These are phyloP conservation scores for Ilyonectria destructans DNA, from an alignment of 2,329 filamentous ascomycete species.

Conservation along the genomic window DNA sequence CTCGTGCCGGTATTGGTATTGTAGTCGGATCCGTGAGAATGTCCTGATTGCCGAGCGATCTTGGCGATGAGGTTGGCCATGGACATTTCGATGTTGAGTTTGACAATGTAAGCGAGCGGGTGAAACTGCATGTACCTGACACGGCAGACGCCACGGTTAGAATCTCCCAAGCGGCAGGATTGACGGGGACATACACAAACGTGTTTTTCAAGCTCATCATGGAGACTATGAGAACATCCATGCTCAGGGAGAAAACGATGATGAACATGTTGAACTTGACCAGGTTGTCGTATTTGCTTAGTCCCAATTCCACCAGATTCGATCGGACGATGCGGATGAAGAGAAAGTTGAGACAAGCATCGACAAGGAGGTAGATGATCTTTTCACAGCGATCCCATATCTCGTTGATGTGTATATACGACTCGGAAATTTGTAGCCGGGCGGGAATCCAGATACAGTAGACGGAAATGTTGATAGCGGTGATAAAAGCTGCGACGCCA, in stretches of 20 bases:
- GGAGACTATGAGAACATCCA: conserved; percentile 15
- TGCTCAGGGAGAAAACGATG: conserved; percentile 11
- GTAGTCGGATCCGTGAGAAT: conserved; percentile 14
- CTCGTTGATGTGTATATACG: conserved; percentile 49
- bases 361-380: conserved; percentile 61
- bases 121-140: background rate
- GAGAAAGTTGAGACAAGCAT: conserved; percentile 61
- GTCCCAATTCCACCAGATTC: conserved; percentile 61
- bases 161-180: conserved; percentile 6
- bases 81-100: conserved; percentile 35
- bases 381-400: conserved; percentile 67
- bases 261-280: conserved; percentile 17
- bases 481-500: no score
- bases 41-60: background rate
- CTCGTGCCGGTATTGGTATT: background rate
- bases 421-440: no score
- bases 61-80: conserved; percentile 33
- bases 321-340: conserved; percentile 61
- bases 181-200: background rate
- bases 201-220: conserved; percentile 9
- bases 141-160: background rate
- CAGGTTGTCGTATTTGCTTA: conserved; percentile 55
- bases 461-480: no score
- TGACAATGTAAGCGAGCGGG: conserved; percentile 28
- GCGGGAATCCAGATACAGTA: no score